Evolutionary conservation across 306 rosid species (phyloP).

Genomic region (Styphnolobium japonicum): DNA sequence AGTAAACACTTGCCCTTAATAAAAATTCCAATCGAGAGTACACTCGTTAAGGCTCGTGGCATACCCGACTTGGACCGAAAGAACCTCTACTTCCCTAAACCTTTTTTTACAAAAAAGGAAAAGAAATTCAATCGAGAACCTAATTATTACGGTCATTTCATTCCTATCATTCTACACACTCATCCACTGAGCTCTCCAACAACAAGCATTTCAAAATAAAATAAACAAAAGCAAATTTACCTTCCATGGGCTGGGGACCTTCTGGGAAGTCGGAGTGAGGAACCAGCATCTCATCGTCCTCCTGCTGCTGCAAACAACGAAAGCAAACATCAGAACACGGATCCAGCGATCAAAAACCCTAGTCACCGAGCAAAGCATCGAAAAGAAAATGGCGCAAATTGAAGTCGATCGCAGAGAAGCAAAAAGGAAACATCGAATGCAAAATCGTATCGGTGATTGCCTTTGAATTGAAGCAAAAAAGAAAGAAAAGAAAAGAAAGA

Average conservation of each 20-base stretch:
- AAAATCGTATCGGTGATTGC: constrained; percentile 14
- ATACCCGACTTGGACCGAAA: too few relatives aligned
- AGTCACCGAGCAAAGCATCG: constrained; percentile 8
- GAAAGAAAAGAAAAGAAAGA: too few relatives aligned
- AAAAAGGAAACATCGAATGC: neutral
- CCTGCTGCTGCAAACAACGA: constrained; percentile 27
- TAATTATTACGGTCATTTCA: neutral
- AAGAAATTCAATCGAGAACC: neutral
- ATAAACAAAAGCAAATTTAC: constrained; percentile 10
- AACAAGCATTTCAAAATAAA: neutral
- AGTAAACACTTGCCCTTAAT: neutral
- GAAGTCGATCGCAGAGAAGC: constrained; percentile 10
- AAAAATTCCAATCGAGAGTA: too few relatives aligned
- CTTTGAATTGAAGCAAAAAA: neutral
- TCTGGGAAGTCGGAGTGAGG: constrained; percentile 36
- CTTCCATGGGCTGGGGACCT: constrained; percentile 66
- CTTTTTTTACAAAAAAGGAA: too few relatives aligned
- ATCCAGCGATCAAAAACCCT: constrained; percentile 38
- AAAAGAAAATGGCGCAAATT: neutral
- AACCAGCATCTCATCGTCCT: constrained; percentile 56
- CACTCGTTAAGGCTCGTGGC: too few relatives aligned
- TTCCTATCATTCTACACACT: neutral
- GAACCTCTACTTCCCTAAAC: too few relatives aligned
- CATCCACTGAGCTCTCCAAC: neutral
- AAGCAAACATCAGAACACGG: constrained; percentile 24